These are phyloP conservation scores for Didymella lethalis DNA, from an alignment of 2,329 filamentous ascomycete genomes.

Conservation along the genomic window DNA sequence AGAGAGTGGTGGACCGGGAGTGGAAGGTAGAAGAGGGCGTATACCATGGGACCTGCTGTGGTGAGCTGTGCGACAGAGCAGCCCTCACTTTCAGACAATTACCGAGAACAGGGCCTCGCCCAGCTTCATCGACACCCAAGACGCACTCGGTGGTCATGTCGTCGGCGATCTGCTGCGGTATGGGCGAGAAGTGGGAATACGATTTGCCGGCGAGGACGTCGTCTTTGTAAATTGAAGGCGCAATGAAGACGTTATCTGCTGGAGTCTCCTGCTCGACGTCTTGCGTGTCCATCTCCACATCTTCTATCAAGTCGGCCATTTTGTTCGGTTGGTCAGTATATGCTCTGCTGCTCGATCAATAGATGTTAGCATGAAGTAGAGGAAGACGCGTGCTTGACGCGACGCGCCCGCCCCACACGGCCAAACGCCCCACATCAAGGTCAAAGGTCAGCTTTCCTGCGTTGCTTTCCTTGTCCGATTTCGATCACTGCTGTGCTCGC, in stretches of 20 bases:
- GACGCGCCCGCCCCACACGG: constrained; percentile 49
- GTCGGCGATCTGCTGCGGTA: constrained; percentile 51
- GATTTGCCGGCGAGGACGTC: constrained; percentile 55
- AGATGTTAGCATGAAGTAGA: constrained; percentile 14
- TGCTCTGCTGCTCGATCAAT: neutral
- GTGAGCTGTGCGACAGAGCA: constrained; percentile 23
- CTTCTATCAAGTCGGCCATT: constrained; percentile 43
- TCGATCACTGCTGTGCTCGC: no score
- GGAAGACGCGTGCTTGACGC: constrained; percentile 24
- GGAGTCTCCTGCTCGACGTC: constrained; percentile 49
- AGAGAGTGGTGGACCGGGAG: constrained; percentile 72
- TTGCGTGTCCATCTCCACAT: constrained; percentile 46
- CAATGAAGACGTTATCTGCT: constrained; percentile 53
- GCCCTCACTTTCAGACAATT: constrained; percentile 42
- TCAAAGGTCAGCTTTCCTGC: neutral
- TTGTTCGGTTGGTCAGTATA: neutral
- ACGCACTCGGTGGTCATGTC: constrained; percentile 69
- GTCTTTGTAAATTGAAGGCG: constrained; percentile 55
- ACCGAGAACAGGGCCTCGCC: constrained; percentile 90
- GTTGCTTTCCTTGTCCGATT: no score
- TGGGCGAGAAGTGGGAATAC: constrained; percentile 58
- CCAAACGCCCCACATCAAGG: neutral
- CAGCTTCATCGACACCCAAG: constrained; percentile 92
- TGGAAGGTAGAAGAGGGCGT: constrained; percentile 74
- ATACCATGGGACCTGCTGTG: constrained; percentile 70